Conservation (phyloP, 78 protist species). For the Guillardia theta region DNA sequence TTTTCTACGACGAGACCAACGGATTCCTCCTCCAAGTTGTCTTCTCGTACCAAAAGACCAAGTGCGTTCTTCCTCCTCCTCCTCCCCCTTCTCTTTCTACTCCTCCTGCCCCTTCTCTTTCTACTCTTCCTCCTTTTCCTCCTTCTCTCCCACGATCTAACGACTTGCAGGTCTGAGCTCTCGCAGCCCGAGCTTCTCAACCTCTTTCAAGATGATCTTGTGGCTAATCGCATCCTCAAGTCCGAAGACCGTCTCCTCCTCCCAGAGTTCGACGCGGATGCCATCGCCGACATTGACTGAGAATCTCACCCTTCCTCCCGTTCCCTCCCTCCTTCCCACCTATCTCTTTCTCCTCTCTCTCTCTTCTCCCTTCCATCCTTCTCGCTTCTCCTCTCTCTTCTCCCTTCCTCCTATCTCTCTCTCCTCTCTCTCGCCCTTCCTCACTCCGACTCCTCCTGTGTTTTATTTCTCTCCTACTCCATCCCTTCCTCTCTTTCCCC, state of each 20-base stretch:
- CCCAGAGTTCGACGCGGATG: not conserved
- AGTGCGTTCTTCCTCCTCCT: not conserved
- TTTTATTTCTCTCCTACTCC: too few relatives aligned
- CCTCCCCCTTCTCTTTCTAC: not conserved
- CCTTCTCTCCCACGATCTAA: not conserved
- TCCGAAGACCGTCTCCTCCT: not conserved
- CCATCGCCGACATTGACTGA: not conserved
- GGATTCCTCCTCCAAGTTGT: not conserved
- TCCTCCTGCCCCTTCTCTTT: not conserved
- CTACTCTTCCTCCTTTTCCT: not conserved
- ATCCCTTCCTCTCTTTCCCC: too few relatives aligned
- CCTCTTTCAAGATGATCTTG: not conserved
- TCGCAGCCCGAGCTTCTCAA: not conserved
- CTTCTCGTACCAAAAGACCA: too few relatives aligned
- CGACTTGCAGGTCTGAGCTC: not conserved
- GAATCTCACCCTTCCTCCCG: too few relatives aligned
- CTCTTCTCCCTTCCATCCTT: too few relatives aligned
- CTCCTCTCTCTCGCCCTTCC: too few relatives aligned
- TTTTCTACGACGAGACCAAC: not conserved
- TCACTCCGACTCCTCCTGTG: too few relatives aligned
- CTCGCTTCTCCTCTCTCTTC: too few relatives aligned
- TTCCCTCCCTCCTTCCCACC: too few relatives aligned
- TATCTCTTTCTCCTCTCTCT: too few relatives aligned
- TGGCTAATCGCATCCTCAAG: not conserved
- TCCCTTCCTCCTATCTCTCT: too few relatives aligned